Percentiles rank a stretch among this genome's conserved stretches.
Conservation (phyloP, 495 filamentous ascomycete genomes). For the Aspergillus conjunctus region DNA sequence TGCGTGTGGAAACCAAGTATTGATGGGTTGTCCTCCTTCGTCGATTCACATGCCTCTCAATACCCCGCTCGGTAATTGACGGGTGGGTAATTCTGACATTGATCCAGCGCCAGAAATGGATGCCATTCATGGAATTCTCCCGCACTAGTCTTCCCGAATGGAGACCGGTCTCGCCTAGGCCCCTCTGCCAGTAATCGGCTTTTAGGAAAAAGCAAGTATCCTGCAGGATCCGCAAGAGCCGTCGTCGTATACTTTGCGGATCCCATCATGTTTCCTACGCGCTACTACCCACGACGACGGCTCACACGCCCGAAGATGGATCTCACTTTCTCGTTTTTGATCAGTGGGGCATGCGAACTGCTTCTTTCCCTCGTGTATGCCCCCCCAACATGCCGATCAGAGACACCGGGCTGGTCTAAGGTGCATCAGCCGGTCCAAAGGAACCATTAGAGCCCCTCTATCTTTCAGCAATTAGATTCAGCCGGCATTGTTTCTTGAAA, state of each 20-base stretch:
- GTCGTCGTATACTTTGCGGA: conserved; percentile 7
- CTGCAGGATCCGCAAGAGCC: conserved; percentile 21
- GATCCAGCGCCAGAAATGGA: conserved; percentile 8
- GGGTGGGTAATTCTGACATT: conserved; percentile 5
- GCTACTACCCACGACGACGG: conserved; percentile 12
- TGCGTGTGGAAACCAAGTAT: neutral
- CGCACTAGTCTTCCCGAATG: conserved; percentile 20
- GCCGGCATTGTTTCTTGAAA: conserved; percentile 13
- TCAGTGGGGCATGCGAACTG: conserved; percentile 21
- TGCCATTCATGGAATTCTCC: conserved; percentile 15
- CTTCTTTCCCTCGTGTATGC: conserved; percentile 17
- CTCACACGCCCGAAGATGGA: conserved; percentile 18
- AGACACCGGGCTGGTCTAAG: conserved; percentile 14
- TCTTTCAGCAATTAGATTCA: conserved; percentile 19
- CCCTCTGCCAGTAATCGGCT: conserved; percentile 18
- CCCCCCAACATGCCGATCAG: conserved; percentile 21
- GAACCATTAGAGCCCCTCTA: conserved; percentile 7
- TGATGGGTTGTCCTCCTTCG: neutral
- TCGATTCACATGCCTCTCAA: neutral
- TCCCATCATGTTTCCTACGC: conserved; percentile 13
- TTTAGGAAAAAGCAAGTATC: conserved; percentile 20
- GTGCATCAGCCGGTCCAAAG: conserved; percentile 19
- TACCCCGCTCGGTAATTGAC: conserved; percentile 15
- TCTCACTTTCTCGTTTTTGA: conserved; percentile 11
- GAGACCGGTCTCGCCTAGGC: conserved; percentile 13